phyloP scores from a whole-genome alignment of 1,139 yeast genomes.

The Ogataea hybrid region DNA sequence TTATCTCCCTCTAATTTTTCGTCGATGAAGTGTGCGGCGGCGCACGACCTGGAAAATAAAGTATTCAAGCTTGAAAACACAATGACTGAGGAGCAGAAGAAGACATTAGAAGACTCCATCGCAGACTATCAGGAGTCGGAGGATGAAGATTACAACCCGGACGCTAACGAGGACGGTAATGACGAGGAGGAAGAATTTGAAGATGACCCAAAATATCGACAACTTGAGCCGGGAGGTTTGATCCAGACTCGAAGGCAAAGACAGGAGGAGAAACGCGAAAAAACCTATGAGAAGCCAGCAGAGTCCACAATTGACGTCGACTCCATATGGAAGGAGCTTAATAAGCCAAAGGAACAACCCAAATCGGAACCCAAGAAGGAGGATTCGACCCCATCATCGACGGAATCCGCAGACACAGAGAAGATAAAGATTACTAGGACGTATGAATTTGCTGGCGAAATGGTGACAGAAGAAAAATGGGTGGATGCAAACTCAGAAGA shows the following conservation, averaged over 20 bases:
- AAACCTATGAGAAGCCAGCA: slow-evolving; percentile 26
- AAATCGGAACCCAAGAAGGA: not conserved
- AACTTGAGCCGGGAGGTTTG: slow-evolving; percentile 44
- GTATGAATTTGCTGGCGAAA: slow-evolving; percentile 88
- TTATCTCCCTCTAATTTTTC: slow-evolving; percentile 10
- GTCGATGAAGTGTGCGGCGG: slow-evolving; percentile 2
- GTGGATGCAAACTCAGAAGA: slow-evolving; percentile 81
- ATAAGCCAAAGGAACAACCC: slow-evolving; percentile 17
- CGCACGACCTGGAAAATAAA: slow-evolving; percentile 7
- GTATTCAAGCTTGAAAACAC: not conserved
- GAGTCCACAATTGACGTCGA: slow-evolving; percentile 40
- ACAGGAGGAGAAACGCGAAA: slow-evolving; percentile 36
- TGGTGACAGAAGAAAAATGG: slow-evolving; percentile 69
- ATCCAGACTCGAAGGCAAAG: slow-evolving; percentile 58
- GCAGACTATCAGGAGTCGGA: slow-evolving; percentile 31
- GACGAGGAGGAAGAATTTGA: slow-evolving; percentile 29
- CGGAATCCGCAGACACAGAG: not conserved
- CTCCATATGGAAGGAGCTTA: slow-evolving; percentile 54
- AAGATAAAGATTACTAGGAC: slow-evolving; percentile 66
- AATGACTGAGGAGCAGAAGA: slow-evolving; percentile 7
- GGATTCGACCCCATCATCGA: not conserved
- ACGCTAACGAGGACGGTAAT: slow-evolving; percentile 17
- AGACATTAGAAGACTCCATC: slow-evolving; percentile 12
- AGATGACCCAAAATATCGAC: slow-evolving; percentile 22
- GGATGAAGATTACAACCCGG: slow-evolving; percentile 31